These are phyloP conservation scores for Sinapis alba DNA, from an alignment of 441 rosid genomes.

Conservation along the genomic window DNA sequence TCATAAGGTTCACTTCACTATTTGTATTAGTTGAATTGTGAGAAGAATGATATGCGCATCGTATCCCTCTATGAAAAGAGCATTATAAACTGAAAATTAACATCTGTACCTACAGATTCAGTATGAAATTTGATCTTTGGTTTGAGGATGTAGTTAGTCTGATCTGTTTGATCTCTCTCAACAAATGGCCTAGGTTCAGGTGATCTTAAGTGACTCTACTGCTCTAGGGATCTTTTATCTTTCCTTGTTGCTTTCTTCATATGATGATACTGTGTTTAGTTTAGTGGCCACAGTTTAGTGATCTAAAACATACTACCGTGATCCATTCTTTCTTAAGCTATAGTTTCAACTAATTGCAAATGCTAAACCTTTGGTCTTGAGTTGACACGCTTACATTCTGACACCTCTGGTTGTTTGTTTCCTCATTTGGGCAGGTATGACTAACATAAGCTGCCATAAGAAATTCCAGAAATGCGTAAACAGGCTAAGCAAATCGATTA, in stretches of 20 bases:
- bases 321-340: background rate
- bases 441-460: slow-evolving; percentile 71
- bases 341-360: background rate
- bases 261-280: background rate
- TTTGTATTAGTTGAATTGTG: background rate
- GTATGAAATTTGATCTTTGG: background rate
- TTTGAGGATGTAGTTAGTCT: background rate
- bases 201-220: background rate
- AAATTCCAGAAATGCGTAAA: slow-evolving; percentile 79
- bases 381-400: background rate
- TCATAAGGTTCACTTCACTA: background rate
- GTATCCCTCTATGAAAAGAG: background rate
- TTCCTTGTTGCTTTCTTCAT: background rate
- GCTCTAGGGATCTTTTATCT: background rate
- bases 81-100: background rate
- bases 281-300: too few relatives aligned
- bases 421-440: slow-evolving; percentile 54
- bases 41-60: slow-evolving; percentile 3
- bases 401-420: background rate
- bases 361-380: slow-evolving; percentile 3
- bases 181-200: background rate
- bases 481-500: slow-evolving; percentile 69
- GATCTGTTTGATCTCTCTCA: background rate
- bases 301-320: background rate
- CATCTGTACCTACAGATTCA: background rate